A percentile compares a stretch with the other conserved stretches of the same genome.
Evolutionary conservation across 176 grass and related monocot genomes (phyloP).

Genomic region (Zea mays): Zm-B73-REFERENCE-NAM-5.0 NC_050096.1:208742501-208743000

Average conservation of each 20-base stretch:
- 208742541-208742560: no score
- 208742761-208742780: not conserved
- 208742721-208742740: no score
- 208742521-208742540: no score
- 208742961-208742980: conserved; percentile 17
- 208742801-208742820: not conserved
- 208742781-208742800: conserved; percentile 13
- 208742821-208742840: not conserved
- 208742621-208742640: no score
- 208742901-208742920: not conserved
- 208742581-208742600: no score
- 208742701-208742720: no score
- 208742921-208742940: not conserved
- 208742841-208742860: conserved; percentile 13
- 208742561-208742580: no score
- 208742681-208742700: no score
- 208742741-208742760: not conserved
- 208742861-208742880: not conserved
- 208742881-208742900: not conserved
- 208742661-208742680: no score
- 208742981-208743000: not conserved
- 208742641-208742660: no score
- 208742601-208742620: no score
- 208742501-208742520: no score
- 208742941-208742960: conserved; percentile 12